Base-by-base conservation (phyloP, 2,329 filamentous ascomycete genomes). In the Neoascochyta sp. region DNA sequence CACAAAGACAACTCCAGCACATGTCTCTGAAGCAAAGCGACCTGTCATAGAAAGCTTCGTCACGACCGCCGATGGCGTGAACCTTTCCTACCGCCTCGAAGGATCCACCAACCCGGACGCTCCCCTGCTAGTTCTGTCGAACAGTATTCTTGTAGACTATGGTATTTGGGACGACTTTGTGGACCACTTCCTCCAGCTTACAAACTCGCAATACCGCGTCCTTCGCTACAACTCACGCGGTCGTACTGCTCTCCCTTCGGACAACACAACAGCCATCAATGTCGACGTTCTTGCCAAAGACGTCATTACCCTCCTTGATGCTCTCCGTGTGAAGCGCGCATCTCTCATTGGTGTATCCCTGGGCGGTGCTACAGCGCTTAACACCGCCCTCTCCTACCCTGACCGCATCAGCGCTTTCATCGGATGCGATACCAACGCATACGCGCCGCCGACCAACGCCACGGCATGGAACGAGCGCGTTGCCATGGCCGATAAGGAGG, bases 91-190 rank as follows among this genome's bases (percentile, higher is more conserved):
- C 64, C 75, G 79, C 9, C 73, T 94, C 2, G 84, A 92, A 60
- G 87, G 87, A 32, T 83, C 76, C 42, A 51, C 75, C 0, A 71
- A 80, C 17, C 76, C 80, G 0, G 55, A 74, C 12, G 83, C 86
- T 0, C 86, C 86, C 0, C 74, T 83, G 0, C 70, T 94, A 8
- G 79, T 86, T 12, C 82, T 89, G 45, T 74, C 74, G 63, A 93
- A 93, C 68, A 89, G 83, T 1, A 80, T 94, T 27, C 75, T 94
- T 6, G 86, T 85, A 3, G 79, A 81, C 26, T 73, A 82, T 43
- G 71, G 76, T 57, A 92, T 94, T 75, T 94, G 87, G 87, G 83
- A 92, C 48, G 70, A 71, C 2, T 77, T 93, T 36, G 66, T 92
- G 1, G 64, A 68, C 1, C 65, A 76, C n/a, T 73, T 92, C 44